A percentile compares a stretch with the other conserved stretches of the same genome.
Conservation (phyloP, 1,139 yeast species). For the Suhomyces yuchorum region DNA sequence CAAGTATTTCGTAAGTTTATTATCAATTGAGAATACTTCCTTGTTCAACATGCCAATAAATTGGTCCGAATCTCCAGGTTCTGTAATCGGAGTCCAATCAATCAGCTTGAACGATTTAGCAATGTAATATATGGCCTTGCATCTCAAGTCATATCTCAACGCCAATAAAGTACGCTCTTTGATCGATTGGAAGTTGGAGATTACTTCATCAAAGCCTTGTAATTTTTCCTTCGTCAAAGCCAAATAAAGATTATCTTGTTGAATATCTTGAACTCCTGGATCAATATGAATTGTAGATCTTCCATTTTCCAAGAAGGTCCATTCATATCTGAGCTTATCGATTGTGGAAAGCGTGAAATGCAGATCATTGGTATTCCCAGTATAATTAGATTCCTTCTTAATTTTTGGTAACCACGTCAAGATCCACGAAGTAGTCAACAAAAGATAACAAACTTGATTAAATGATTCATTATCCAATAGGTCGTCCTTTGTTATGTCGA, state of each 20-base stretch:
- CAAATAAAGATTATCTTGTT: conserved; percentile 32
- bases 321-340: conserved; percentile 53
- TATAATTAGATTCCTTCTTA: conserved; percentile 44
- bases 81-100: conserved; percentile 49
- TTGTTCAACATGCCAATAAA: conserved; percentile 61
- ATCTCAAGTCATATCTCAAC: conserved; percentile 66
- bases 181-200: conserved; percentile 48
- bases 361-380: conserved; percentile 28
- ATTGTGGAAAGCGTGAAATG: conserved; percentile 30
- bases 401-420: conserved; percentile 58
- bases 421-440: conserved; percentile 51
- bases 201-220: conserved; percentile 49
- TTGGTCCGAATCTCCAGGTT: conserved; percentile 67
- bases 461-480: conserved; percentile 47
- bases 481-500: conserved; percentile 44
- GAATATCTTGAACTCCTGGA: conserved; percentile 23
- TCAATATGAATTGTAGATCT: conserved; percentile 28
- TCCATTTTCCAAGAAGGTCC: conserved; percentile 59
- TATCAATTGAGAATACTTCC: conserved; percentile 56
- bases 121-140: conserved; percentile 62
- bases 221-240: conserved; percentile 43
- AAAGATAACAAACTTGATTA: conserved; percentile 50
- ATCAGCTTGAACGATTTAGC: conserved; percentile 46
- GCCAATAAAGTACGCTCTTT: conserved; percentile 54
- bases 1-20: conserved; percentile 35